Evolutionary conservation across 352 stramenopile species (phyloP), one percentile per base, ranked within the genome.

Genomic region (Globisporangium mamillatum): DNA sequence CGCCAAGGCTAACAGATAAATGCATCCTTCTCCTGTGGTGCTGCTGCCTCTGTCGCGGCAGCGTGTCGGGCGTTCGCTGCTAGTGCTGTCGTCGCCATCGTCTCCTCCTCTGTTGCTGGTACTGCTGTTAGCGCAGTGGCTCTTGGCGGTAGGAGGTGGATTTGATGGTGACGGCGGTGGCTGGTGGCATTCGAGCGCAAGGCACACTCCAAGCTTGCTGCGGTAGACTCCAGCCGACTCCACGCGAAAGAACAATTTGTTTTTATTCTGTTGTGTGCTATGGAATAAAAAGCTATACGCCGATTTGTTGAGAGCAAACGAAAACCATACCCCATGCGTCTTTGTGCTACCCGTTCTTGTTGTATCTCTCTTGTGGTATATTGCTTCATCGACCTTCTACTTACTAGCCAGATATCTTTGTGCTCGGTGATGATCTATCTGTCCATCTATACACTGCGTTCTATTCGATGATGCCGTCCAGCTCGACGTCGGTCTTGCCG

Each of bases 1-100:
- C 68, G 97, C 98, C 82, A 99, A 99, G 97, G 98, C 96, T 70
- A 99, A 99, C 92, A 98, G 98, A 97, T 99, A 99, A 99, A 82
- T 71, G 67, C 75, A 61, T 44, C 36, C 8, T 72, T 50, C 32
- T n/a, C 18, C 50, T 27, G 57, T 60, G 69, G 52, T 63, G 52
- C 29, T 50, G 64, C 59, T 18, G 27, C 27, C 14, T 48, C 14
- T 4, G 18, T 18, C 29, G 34, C n/a, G 32, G 14, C 18, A 10
- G 29, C 18, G 56, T 50, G 32, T 12, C 32, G 32, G 32, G 32
- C 32, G 29, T 32, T 38, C 36, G 38, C 59, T 55, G 38, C 59
- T 41, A 61, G n/a, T 50, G 32, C 41, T 32, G n/a, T 48, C 10
- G 4, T 18, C 32, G 10, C 1, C 56, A 16, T 4, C 6, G 29